Conservation (phyloP, 2,329 filamentous ascomycete genomes). For the Ascosphaera apis region DNA sequence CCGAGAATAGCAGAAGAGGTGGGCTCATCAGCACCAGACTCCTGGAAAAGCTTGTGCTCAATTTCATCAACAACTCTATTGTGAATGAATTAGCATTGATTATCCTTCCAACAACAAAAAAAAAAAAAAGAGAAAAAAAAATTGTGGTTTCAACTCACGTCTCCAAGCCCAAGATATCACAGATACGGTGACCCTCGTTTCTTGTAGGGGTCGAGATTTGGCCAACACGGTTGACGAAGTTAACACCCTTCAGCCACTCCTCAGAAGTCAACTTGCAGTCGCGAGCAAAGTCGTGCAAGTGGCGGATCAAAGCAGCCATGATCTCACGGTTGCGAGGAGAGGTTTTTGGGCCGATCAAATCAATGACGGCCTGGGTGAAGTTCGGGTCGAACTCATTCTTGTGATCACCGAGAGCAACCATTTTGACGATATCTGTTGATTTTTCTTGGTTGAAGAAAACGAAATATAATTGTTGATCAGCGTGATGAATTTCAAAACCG, state of each 20-base stretch:
- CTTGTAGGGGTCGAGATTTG: conserved; percentile 43
- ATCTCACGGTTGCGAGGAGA: conserved; percentile 40
- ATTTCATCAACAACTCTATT: conserved; percentile 51
- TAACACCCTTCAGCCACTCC: conserved; percentile 54
- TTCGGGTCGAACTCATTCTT: conserved; percentile 32
- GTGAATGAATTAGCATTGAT: conserved; percentile 10
- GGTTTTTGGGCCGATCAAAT: conserved; percentile 48
- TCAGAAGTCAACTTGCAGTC: conserved; percentile 55
- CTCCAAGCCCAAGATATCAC: conserved; percentile 51
- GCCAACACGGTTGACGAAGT: conserved; percentile 53
- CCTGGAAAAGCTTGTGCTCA: conserved; percentile 41
- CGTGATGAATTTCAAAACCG: no score
- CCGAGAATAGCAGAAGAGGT: conserved; percentile 58
- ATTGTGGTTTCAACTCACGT: conserved; percentile 16
- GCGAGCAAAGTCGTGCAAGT: conserved; percentile 57
- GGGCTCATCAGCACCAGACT: conserved; percentile 34
- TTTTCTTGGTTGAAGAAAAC: no score
- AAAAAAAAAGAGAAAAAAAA: neutral
- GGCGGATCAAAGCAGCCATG: conserved; percentile 39
- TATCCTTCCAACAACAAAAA: conserved; percentile 21
- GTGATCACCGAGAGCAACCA: no score
- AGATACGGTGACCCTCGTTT: conserved; percentile 53
- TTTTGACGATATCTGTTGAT: no score
- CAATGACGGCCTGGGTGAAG: conserved; percentile 48
- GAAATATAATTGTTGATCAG: no score